Evolutionary conservation across 306 rosid genomes (phyloP).

Genomic region (Cucumis hystrix): DNA sequence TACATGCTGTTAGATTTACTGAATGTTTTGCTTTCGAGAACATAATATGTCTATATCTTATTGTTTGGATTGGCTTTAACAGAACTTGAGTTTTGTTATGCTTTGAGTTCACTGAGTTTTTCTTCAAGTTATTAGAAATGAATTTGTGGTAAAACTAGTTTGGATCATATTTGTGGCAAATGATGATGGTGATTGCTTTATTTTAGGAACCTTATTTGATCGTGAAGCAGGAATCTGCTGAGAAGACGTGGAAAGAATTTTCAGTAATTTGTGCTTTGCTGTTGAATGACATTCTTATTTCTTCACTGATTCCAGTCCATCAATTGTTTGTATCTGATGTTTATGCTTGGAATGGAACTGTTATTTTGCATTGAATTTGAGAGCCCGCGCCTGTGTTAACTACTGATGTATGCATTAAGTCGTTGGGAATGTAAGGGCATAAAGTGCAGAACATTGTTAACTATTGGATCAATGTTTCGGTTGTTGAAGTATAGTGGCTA

Average conservation of each 20-base stretch:
- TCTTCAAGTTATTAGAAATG: neutral
- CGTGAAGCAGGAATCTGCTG: conserved; percentile 77
- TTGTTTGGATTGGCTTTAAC: neutral
- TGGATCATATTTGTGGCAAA: neutral
- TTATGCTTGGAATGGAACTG: neutral
- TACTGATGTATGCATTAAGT: no score
- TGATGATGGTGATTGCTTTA: conserved; percentile 1
- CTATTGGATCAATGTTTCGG: neutral
- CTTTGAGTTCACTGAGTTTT: neutral
- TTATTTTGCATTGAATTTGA: neutral
- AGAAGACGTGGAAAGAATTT: conserved; percentile 91
- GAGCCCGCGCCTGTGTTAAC: neutral
- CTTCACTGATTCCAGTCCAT: neutral
- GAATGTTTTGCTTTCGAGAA: neutral
- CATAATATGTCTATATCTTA: no score
- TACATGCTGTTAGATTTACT: neutral
- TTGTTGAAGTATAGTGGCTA: neutral
- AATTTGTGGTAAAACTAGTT: neutral
- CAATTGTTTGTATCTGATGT: neutral
- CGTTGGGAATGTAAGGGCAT: neutral
- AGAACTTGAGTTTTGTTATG: neutral
- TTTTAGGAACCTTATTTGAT: conserved; percentile 79
- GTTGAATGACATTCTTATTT: neutral
- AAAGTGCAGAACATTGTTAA: neutral
- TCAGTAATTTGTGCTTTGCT: conserved; percentile 34